Evolutionary conservation across 345 rosid genomes (phyloP), one percentile per base, ranked within the genome.

Genomic region (Salix udensis): DNA sequence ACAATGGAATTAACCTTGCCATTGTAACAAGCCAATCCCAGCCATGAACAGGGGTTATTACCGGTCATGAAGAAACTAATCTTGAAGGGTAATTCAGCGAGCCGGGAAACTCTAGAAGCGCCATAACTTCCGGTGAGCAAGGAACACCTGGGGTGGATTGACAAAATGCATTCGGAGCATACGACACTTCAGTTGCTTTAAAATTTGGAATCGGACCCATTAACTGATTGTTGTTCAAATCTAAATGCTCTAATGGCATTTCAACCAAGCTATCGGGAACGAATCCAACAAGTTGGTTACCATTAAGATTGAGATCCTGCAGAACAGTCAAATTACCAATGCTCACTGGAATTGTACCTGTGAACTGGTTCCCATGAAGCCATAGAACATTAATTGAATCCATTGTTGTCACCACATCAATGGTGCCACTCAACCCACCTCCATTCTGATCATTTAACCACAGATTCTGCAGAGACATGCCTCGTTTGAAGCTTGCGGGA

Each of bases 321-420:
- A 90, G 86, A 14, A 73, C 39, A 79, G 68, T 82, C 81, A 90
- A 79, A 75, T 85, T 82, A 69, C 91, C 90, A 34, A 89, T 88
- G 70, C 78, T 87, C 39, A 73, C 86, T 2, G 94, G 97, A 72
- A 92, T 90, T 58, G 80, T 55, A 14, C 97, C 97, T 11, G 91
- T 82, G 85, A 92, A 92, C 74, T 80, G 82, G 64, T 92, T 92
- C 74, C 97, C 94, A 48, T 92, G 97, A 64, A 92, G 91, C 97
- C 97, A 92, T n/a, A 92, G 85, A 69, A 77, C 78, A 39, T 70
- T 81, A 42, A 87, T 85, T 5, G 86, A 87, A 30, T 23, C 79
- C 85, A 92, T 90, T 26, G 88, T 87, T 31, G 89, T 79, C 69
- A 89, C 85, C 58, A 86, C 83, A 76, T 90, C 90, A 72, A 92